Conservation (phyloP, 2,329 filamentous ascomycete genomes). For the Aspergillus ibericus region DNA sequence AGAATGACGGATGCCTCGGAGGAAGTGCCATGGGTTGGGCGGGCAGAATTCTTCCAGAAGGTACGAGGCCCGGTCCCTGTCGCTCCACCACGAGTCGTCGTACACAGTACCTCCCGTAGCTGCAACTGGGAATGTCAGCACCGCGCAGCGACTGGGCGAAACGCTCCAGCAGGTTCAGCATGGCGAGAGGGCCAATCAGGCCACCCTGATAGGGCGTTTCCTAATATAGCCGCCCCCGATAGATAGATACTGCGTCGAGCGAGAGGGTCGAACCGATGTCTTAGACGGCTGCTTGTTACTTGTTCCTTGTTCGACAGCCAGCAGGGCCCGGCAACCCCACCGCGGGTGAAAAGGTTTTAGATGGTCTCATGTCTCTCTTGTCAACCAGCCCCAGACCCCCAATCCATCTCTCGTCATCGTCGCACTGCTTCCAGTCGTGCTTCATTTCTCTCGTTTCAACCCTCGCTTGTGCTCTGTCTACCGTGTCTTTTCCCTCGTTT, state of each 20-base stretch:
- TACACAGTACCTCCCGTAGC: too few species aligned
- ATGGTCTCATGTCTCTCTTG: not conserved
- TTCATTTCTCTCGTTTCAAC: constrained; percentile 2
- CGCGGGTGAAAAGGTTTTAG: constrained; percentile 6
- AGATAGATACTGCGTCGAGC: too few species aligned
- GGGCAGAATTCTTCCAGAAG: too few species aligned
- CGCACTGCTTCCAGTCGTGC: not conserved
- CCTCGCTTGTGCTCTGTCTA: not conserved
- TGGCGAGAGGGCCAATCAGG: not conserved
- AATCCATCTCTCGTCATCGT: not conserved
- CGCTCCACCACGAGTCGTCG: too few species aligned
- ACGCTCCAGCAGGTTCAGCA: too few species aligned
- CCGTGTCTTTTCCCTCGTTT: not conserved
- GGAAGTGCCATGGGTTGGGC: too few species aligned
- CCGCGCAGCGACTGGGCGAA: too few species aligned
- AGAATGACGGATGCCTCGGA: too few species aligned
- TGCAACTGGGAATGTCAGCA: too few species aligned
- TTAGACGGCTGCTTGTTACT: constrained; percentile 5
- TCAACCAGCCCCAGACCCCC: not conserved
- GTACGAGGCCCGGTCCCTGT: too few species aligned
- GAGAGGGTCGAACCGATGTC: not conserved
- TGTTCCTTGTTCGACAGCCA: too few species aligned
- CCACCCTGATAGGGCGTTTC: constrained; percentile 6
- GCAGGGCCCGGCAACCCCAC: constrained; percentile 2
- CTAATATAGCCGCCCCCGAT: constrained; percentile 2